Base-by-base conservation (phyloP, 2,329 filamentous ascomycete genomes). In the Neonectria hederae region DNA sequence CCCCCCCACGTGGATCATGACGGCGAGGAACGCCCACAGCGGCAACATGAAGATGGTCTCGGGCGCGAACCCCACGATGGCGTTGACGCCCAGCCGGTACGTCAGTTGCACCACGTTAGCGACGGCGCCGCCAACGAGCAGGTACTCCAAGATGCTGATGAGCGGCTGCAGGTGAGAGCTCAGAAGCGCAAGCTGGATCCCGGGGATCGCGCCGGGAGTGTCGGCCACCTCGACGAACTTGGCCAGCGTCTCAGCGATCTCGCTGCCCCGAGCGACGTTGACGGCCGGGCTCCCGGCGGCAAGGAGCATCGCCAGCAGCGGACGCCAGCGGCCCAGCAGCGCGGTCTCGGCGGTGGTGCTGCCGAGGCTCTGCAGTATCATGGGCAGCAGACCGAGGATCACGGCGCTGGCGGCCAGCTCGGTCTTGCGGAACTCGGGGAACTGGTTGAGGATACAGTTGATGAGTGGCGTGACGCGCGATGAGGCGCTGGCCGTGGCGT, bases 21-120 rank as follows among this genome's bases (percentile, higher is more conserved):
- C 54, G 35, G 67, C 68, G 14, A 71, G 63, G 22, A 71, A 64
- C 7, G 72, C 72, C 74, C 74, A 75, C 13, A 75, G 54, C 21
- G 71, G 69, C 26, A 72, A 56, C 52, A 70, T 55, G 55, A 72
- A 67, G 54, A 68, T 66, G 17, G 60, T 60, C 42, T 59, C 53
- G 8, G 68, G 72, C 2, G 70, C 68, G 58, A 76, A 73, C 19
- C 72, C 66, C 42, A 70, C 67, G 13, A 76, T 53, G 19, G 72
- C 71, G 35, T 73, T 62, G 19, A 70, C 60, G n/a, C 73, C 69
- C 6, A 76, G 63, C 54, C 72, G 65, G 40, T 68, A 75, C 8
- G 70, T 65, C 7, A 76, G 66, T 21, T 69, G 53, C 4, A 67
- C 60, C 11, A 76, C 68, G 53, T 76, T 76, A 11, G 63, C 69